Evolutionary conservation across 1,284 basidiomycete genomes (phyloP).

Genomic region (Spongiforma sp.): DNA sequence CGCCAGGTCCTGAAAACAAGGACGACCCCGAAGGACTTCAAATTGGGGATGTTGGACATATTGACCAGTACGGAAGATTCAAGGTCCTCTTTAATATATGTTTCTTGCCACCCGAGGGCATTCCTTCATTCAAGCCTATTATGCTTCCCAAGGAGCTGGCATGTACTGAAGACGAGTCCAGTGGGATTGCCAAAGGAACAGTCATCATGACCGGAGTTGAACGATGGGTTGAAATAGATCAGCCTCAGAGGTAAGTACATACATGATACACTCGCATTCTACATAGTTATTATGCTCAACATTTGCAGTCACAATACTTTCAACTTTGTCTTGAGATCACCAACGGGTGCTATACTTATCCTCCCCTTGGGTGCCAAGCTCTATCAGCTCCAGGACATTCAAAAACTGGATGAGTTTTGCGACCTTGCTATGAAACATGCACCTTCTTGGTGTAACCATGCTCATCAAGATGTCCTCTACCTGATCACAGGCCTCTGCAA

Average conservation of each 20-base stretch:
- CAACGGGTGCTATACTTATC: neutral
- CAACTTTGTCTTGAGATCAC: neutral
- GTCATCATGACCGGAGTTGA: too few species aligned
- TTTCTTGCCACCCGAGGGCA: neutral
- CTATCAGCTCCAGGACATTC: neutral
- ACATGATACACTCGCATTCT: neutral
- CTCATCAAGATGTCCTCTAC: neutral
- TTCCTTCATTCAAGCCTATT: neutral
- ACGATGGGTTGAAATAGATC: neutral
- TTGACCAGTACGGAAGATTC: neutral
- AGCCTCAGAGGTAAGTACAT: too few species aligned
- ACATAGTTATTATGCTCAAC: neutral
- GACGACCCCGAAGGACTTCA: neutral
- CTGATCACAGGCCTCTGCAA: neutral
- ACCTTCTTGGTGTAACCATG: neutral
- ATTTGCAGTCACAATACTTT: neutral
- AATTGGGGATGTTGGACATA: neutral
- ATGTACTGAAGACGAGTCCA: too few species aligned
- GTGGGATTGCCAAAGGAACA: too few species aligned
- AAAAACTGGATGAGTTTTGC: neutral
- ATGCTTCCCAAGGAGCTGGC: neutral
- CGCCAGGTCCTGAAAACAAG: neutral
- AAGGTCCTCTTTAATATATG: neutral
- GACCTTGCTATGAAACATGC: neutral
- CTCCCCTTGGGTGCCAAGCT: neutral